phyloP scores from a whole-genome alignment of 805 yeast species.

The Metschnikowia baotianmanensis region DNA sequence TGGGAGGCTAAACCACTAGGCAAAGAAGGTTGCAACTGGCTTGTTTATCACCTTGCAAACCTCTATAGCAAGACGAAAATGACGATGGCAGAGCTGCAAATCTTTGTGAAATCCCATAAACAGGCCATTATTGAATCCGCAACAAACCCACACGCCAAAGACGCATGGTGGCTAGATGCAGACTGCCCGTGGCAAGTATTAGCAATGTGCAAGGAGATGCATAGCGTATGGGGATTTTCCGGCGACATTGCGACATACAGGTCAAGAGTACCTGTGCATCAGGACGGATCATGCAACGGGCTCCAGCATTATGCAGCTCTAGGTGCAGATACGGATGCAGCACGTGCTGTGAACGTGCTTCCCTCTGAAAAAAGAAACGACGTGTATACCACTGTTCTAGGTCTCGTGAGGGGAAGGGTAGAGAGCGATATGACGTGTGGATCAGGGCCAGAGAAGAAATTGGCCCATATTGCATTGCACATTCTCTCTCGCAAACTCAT shows the following conservation, averaged over 20 bases:
- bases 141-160: constrained; percentile 23
- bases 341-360: constrained; percentile 37
- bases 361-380: constrained; percentile 28
- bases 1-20: constrained; percentile 40
- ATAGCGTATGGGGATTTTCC: constrained; percentile 15
- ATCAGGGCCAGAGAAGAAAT: constrained; percentile 1
- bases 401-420: constrained; percentile 20
- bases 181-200: constrained; percentile 43
- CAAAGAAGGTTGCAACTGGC: constrained; percentile 34
- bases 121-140: constrained; percentile 28
- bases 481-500: constrained; percentile 32
- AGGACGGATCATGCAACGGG: constrained; percentile 47
- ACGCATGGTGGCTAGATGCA: constrained; percentile 36
- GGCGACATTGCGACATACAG: constrained; percentile 21
- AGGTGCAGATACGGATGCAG: constrained; percentile 37
- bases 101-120: constrained; percentile 26
- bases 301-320: constrained; percentile 46
- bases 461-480: constrained; percentile 17
- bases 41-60: constrained; percentile 39
- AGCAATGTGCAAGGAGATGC: constrained; percentile 34
- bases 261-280: constrained; percentile 38
- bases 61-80: constrained; percentile 31
- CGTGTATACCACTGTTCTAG: constrained; percentile 34
- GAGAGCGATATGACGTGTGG: constrained; percentile 6
- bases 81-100: constrained; percentile 23